Conservation (phyloP, 768 basidiomycete genomes). For the Leccinum subgranulosum region DNA sequence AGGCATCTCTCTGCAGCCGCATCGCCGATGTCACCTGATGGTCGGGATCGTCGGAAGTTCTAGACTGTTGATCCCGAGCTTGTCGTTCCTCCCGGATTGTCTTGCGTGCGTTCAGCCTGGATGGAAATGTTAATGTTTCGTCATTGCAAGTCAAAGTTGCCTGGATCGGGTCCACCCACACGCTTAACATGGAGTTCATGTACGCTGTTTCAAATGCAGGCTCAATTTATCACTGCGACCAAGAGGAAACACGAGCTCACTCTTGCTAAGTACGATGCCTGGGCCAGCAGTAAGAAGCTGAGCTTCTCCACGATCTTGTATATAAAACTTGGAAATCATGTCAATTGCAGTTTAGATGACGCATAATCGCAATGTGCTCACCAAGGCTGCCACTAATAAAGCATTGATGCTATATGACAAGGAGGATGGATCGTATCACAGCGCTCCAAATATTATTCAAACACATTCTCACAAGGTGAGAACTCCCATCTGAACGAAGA, state of each 20-base stretch:
- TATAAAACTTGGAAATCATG: conserved; percentile 11
- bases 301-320: neutral
- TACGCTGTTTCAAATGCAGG: conserved; percentile 11
- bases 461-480: conserved; percentile 12
- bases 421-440: neutral
- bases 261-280: conserved; percentile 13
- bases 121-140: neutral
- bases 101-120: conserved; percentile 16
- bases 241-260: conserved; percentile 1
- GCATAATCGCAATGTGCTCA: neutral
- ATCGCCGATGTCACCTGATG: neutral
- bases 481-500: conserved; percentile 22
- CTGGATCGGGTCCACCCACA: conserved; percentile 14
- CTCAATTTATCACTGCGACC: neutral
- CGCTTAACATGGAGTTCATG: conserved; percentile 22
- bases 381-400: conserved; percentile 7
- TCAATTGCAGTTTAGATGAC: neutral
- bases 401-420: conserved; percentile 6
- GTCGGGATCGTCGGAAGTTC: neutral
- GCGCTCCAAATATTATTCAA: neutral
- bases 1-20: neutral
- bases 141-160: neutral
- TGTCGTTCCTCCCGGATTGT: conserved; percentile 16
- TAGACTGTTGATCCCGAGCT: neutral
- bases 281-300: conserved; percentile 11